Evolutionary conservation across 345 rosid species (phyloP).

Genomic region (Euphorbia tirucalli): DNA sequence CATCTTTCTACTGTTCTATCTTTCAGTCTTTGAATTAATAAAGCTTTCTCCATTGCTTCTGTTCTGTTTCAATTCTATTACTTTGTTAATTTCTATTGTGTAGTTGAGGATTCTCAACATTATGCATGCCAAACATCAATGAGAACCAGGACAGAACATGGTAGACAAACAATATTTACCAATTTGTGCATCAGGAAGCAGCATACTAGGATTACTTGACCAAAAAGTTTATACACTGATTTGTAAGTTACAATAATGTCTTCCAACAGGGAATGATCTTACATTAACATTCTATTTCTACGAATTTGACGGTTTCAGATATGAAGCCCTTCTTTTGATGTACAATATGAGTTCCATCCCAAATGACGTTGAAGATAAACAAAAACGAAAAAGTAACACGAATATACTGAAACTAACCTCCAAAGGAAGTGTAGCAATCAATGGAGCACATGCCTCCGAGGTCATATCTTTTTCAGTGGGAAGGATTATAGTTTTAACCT

Average conservation of each 20-base stretch:
- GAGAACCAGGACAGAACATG: no score
- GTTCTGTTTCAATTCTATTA: no score
- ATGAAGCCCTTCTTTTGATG: background rate
- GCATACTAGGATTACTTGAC: background rate
- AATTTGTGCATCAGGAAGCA: no score
- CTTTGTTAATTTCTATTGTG: no score
- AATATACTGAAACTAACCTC: conserved; percentile 49
- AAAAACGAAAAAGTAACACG: background rate
- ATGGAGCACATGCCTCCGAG: conserved; percentile 74
- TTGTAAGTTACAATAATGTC: background rate
- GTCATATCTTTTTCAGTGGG: conserved; percentile 73
- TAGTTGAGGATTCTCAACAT: no score
- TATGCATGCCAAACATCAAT: no score
- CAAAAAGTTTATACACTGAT: background rate
- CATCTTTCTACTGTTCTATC: no score
- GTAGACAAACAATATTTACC: no score
- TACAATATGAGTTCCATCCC: background rate
- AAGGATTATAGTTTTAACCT: conserved; percentile 83
- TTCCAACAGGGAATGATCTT: background rate
- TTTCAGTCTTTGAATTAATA: no score
- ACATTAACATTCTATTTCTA: background rate
- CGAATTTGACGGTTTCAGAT: background rate
- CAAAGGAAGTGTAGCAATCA: conserved; percentile 93
- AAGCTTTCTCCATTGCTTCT: no score
- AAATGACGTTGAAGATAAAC: background rate